These are phyloP conservation scores for Akebia trifoliata DNA, from an alignment of 164 flowering plant genomes.

Conservation along the genomic window DNA sequence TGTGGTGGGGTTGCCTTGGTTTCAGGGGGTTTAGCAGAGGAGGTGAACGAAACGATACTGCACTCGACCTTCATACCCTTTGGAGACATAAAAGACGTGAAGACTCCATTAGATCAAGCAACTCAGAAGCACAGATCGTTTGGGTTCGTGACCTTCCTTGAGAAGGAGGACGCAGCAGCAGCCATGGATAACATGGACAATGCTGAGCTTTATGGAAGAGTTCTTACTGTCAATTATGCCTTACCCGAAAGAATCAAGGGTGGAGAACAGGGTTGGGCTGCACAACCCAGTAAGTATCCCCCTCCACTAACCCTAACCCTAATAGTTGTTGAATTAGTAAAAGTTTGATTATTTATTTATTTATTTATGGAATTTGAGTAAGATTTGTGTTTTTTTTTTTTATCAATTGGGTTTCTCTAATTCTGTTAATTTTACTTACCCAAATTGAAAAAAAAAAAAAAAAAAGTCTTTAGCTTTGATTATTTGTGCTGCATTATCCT, in stretches of 20 bases:
- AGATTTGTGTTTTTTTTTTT: not conserved
- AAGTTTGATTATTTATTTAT: not conserved
- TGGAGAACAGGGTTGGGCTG: constrained; percentile 99
- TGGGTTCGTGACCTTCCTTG: constrained; percentile 93
- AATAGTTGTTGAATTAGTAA: not conserved
- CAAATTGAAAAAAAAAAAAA: not conserved
- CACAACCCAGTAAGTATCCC: constrained; percentile 77
- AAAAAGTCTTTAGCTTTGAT: no score
- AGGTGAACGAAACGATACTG: constrained; percentile 81
- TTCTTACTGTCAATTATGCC: constrained; percentile 92
- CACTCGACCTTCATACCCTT: constrained; percentile 92
- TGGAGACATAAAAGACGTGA: constrained; percentile 96
- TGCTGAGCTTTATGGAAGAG: constrained; percentile 91
- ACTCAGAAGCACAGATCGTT: constrained; percentile 96
- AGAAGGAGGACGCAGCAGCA: constrained; percentile 79
- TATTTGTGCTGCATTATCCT: no score
- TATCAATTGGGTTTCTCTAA: not conserved
- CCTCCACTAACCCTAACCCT: constrained; percentile 14
- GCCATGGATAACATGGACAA: constrained; percentile 99
- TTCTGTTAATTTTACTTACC: not conserved
- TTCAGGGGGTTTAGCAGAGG: constrained; percentile 88
- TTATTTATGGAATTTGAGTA: not conserved
- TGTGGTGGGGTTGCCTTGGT: not conserved
- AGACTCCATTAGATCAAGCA: constrained; percentile 90
- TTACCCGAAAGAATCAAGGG: constrained; percentile 97